Evolutionary conservation across 1,284 basidiomycete genomes (phyloP), one percentile per base, ranked within the genome.

Genomic region (Puccinia triticina): DNA sequence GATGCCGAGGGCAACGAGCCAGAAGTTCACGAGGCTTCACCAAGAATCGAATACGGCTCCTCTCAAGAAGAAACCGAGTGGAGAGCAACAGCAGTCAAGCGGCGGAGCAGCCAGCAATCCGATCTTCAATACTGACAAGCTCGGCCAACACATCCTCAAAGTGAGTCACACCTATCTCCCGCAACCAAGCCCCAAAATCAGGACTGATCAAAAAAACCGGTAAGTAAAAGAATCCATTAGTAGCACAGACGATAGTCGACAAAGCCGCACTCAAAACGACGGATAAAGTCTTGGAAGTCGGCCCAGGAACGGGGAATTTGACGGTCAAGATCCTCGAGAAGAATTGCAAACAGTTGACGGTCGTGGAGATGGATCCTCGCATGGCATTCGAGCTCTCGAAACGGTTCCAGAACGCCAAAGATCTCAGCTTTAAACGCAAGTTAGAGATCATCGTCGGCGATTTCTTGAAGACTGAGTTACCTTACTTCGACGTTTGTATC

Each of bases 401-500:
- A 88, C 92, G 97, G 85, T 95, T 99, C 0, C 93, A 98, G 89
- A 96, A 43, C 34, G 59, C 72, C 10, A 59, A 48, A 46, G 55
- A 61, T 46, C 18, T 50, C 4, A 64, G 57, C 37, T 72, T 72
- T 43, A 97, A 96, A 87, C 48, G 46, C 26, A 75, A 57, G n/a
- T 91, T 99, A 0, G 94, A 97, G 84, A 92, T 98, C 84, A 91
- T 97, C 85, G 92, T 98, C 78, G 96, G 96, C 79, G 96, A 99
- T 88, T 98, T 98, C 86, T 93, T 97, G 87, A 99, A 99, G 88
- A 94, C 94, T 29, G 93, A 95, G 61, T 89, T 99, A 29, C 96
- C 96, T 4, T 98, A 96, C 88, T 98, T 99, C 86, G 96, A 99
- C 88, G 96, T 98, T 83, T 98, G 96, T 90, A 99, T 99, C 87